phyloP scores from a whole-genome alignment of 108 stramenopile genomes.

The Cyclotella atomus region DNA sequence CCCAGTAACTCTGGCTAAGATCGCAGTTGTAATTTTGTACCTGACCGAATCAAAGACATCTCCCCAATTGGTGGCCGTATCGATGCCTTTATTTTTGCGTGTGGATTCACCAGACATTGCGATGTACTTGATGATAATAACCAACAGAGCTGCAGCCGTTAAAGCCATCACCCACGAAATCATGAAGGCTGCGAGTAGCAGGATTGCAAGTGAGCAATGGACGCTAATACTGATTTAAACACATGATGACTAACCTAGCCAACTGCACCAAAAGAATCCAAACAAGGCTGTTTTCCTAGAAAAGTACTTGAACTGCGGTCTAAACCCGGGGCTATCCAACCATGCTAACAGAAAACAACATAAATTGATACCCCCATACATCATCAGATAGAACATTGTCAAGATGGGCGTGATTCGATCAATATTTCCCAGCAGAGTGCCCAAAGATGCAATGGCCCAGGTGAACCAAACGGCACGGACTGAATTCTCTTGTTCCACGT shows the following conservation, averaged over 20 bases:
- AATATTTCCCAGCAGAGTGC: conserved; percentile 66
- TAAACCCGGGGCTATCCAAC: conserved; percentile 71
- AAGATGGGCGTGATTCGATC: conserved; percentile 80
- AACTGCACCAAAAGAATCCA: conserved; percentile 68
- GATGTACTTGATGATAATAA: conserved; percentile 24
- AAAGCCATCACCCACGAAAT: conserved; percentile 28
- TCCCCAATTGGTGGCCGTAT: conserved; percentile 45
- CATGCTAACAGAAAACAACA: conserved; percentile 70
- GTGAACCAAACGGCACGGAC: conserved; percentile 55
- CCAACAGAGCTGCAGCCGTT: not conserved
- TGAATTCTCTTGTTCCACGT: conserved; percentile 18
- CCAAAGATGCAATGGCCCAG: conserved; percentile 52
- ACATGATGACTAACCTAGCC: conserved; percentile 39
- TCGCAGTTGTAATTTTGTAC: conserved; percentile 44
- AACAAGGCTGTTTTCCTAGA: conserved; percentile 39
- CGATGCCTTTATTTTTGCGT: conserved; percentile 37
- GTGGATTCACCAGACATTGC: conserved; percentile 4
- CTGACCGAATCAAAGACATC: conserved; percentile 44
- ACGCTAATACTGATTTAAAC: not conserved
- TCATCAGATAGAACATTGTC: conserved; percentile 78
- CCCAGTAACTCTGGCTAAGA: conserved; percentile 19
- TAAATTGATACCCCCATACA: conserved; percentile 79
- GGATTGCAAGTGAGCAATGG: not conserved
- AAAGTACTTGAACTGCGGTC: conserved; percentile 56
- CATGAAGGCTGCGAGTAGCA: not conserved